Base-by-base conservation (phyloP, 305 asterid species). In the Stenogyne calaminthoides region DNA sequence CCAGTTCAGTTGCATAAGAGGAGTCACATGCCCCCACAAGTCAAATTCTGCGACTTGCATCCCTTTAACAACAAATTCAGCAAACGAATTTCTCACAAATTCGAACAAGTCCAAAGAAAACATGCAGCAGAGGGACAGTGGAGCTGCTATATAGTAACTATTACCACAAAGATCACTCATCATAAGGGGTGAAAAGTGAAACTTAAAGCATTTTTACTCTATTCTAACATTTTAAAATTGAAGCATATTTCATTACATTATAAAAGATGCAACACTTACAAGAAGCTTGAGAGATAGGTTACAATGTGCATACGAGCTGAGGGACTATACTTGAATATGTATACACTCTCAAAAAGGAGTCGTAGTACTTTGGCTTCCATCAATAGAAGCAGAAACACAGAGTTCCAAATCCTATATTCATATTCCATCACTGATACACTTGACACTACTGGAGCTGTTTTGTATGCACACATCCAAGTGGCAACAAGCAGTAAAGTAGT, bases 81-180 rank as follows among this genome's bases (percentile, higher is more conserved):
- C 85, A 64, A 78, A 78, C 78, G 71, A 74, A 61, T 64, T 37
- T 78, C 69, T 12, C 62, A 81, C 80, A 67, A 81, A 73, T 18
- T 78, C 75, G 81, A 89, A 78, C 74, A 87, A 83, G 80, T 87
- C 98, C 18, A 71, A 34, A 15, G 83, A 88, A 72, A 76, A 69
- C 19, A 61, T 77, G 88, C 87, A 81, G 82, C 97, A 89, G 73
- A 93, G 88, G 67, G 98, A 91, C 22, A 93, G 80, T 63, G 98
- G 97, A 69, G 89, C 96, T 72, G 91, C 96, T 66, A 87, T 74
- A 74, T 93, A 91, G 80, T 83, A 93, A 75, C 98, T 91, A 69
- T 58, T 57, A 58, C 73, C 79, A 84, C 64, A 78, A 81, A 73
- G 64, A 75, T 7, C 67, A 36, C 14, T 68, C 39, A 64, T 84